Conservation (phyloP, 2,329 filamentous ascomycete genomes). For the Scortechinia acanthostroma region DNA sequence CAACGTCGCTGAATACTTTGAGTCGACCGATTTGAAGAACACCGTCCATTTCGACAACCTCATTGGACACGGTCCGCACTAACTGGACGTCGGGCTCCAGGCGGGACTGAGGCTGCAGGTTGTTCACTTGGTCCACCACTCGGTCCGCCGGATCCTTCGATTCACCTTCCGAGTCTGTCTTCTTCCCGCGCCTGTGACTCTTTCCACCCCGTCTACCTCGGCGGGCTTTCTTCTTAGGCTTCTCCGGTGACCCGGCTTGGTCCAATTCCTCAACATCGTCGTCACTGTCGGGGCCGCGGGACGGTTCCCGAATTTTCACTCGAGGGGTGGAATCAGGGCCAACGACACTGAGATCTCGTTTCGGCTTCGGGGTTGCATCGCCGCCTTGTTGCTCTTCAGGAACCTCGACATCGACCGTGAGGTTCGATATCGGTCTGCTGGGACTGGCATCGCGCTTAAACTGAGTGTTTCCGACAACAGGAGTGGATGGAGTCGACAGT, state of each 20-base stretch:
- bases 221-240: background rate
- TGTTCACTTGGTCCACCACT: background rate
- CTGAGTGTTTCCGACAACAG: constrained; percentile 12
- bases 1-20: constrained; percentile 13
- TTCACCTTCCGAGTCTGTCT: background rate
- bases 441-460: constrained; percentile 16
- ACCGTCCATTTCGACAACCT: background rate
- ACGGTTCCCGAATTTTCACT: background rate
- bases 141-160: background rate
- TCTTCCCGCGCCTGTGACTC: background rate
- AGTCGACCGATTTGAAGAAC: constrained; percentile 41
- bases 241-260: background rate
- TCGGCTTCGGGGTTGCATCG: constrained; percentile 16
- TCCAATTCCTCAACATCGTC: background rate
- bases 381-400: constrained; percentile 10
- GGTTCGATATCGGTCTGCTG: constrained; percentile 11
- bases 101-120: background rate
- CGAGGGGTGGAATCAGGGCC: background rate
- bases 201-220: background rate
- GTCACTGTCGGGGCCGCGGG: background rate
- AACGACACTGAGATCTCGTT: background rate
- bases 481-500: constrained; percentile 26
- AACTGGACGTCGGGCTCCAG: background rate
- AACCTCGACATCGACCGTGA: constrained; percentile 19
- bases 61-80: background rate